These are phyloP conservation scores for Solanum hybrid DNA, from an alignment of 305 asterid species.

Conservation along the genomic window DNA sequence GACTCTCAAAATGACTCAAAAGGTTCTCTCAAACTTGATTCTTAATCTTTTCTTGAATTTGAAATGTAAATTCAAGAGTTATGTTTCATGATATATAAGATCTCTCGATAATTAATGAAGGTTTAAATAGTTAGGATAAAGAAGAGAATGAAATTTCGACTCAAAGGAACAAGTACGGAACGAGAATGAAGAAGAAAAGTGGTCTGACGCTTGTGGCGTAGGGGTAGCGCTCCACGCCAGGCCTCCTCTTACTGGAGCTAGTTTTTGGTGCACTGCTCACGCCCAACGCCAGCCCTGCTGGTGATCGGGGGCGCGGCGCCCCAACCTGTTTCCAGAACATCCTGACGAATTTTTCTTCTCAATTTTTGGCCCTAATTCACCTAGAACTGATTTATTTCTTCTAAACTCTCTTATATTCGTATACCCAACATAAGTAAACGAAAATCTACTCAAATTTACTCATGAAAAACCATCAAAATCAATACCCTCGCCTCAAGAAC, in stretches of 20 bases:
- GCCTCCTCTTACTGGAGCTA: too few relatives aligned
- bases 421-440: not conserved
- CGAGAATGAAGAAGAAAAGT: not conserved
- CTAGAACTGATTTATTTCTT: not conserved
- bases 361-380: not conserved
- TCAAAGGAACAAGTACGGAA: not conserved
- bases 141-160: not conserved
- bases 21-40: not conserved
- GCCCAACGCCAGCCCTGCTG: not conserved
- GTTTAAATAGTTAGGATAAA: not conserved
- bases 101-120: not conserved
- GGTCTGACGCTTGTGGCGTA: not conserved
- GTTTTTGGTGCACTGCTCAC: too few relatives aligned
- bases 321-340: not conserved
- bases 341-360: too few relatives aligned
- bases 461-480: too few relatives aligned
- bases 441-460: not conserved
- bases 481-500: not conserved
- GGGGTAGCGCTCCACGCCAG: not conserved
- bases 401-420: not conserved
- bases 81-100: not conserved
- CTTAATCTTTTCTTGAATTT: not conserved
- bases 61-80: not conserved
- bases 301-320: not conserved
- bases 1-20: too few relatives aligned